These are phyloP conservation scores for Bremia lactucae DNA, from an alignment of 352 stramenopile species.

Conservation along the genomic window DNA sequence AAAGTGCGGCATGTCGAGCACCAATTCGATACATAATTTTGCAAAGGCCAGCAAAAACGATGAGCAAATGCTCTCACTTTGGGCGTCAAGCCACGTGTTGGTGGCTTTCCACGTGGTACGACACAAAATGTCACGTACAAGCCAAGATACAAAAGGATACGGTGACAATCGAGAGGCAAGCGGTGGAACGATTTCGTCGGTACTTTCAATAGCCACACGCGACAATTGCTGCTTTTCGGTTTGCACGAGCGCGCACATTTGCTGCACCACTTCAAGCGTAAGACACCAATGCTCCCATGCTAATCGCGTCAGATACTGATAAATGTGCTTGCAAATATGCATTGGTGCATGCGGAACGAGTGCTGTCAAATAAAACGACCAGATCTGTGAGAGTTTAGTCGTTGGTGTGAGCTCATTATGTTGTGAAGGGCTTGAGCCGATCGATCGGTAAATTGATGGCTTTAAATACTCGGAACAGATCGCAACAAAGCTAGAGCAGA, in stretches of 20 bases:
- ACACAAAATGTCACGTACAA: slow-evolving; percentile 72
- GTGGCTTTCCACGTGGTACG: slow-evolving; percentile 73
- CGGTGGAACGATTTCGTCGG: slow-evolving; percentile 13
- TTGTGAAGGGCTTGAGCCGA: background rate
- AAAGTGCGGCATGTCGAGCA: slow-evolving; percentile 71
- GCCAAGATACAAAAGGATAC: slow-evolving; percentile 76
- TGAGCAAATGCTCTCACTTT: slow-evolving; percentile 47
- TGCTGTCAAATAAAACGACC: slow-evolving; percentile 64
- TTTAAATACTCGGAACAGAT: slow-evolving; percentile 67
- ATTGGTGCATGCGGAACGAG: slow-evolving; percentile 63
- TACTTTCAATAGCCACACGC: slow-evolving; percentile 4
- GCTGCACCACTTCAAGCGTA: slow-evolving; percentile 68
- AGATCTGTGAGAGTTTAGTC: slow-evolving; percentile 67
- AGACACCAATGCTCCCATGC: slow-evolving; percentile 80
- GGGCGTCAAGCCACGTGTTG: slow-evolving; percentile 47
- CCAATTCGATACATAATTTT: slow-evolving; percentile 65
- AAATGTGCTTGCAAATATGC: slow-evolving; percentile 72
- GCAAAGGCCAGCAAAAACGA: slow-evolving; percentile 63
- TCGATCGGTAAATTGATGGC: background rate
- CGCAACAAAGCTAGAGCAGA: slow-evolving; percentile 75
- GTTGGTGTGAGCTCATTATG: slow-evolving; percentile 18
- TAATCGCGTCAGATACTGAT: slow-evolving; percentile 71
- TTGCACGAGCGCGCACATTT: slow-evolving; percentile 70
- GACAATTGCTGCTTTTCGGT: slow-evolving; percentile 50
- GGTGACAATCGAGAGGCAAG: slow-evolving; percentile 31